Base-by-base conservation (phyloP, 306 rosid species). In the Quercus dentata region DNA sequence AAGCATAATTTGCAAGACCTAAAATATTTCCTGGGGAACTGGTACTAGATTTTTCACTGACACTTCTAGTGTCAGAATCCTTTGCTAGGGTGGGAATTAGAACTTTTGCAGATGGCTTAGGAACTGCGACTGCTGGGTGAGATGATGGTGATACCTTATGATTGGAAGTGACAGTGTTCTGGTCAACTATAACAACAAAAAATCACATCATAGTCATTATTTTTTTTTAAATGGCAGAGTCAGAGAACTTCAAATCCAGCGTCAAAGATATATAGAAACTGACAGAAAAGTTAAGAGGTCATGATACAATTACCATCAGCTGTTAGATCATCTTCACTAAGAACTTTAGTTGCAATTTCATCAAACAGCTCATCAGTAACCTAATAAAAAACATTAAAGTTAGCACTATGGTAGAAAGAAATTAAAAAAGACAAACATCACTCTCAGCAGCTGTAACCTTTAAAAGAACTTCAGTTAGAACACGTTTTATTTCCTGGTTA, bases 301-400 rank as follows among this genome's bases (percentile, higher is more conserved):
- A 67, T 49, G 71, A 46, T 57, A 27, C 14, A 71, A 73, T 73
- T 82, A 95, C 99, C 98, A 82, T 89, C 92, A 83, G 86, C 79
- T 68, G 88, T 83, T 56, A 55, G 72, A 85, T 91, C 91, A 77
- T 93, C 98, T 88, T 95, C 99, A 64, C 74, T 74, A 35, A 95
- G 88, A 85, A 93, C 97, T 85, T 90, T 93, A 23, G 92, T 90
- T 51, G 98, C 98, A 84, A 95, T 91, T 81, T 93, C 99, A 88
- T 95, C 98, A 85, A 95, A 95, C 75, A 93, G 87, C 78, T 91
- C 97, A 79, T 92, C 99, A 78, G 99, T 95, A 79, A 95, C 99
- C 99, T 95, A 85, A 61, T 56, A 77, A 85, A 71, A 73, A 75
- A 65, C 46, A 46, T 18, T 54, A 35, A 41, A 79, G 64, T 88